Conservation (phyloP, 1,284 basidiomycete genomes). For the Cutaneotrichosporon sp. region DNA sequence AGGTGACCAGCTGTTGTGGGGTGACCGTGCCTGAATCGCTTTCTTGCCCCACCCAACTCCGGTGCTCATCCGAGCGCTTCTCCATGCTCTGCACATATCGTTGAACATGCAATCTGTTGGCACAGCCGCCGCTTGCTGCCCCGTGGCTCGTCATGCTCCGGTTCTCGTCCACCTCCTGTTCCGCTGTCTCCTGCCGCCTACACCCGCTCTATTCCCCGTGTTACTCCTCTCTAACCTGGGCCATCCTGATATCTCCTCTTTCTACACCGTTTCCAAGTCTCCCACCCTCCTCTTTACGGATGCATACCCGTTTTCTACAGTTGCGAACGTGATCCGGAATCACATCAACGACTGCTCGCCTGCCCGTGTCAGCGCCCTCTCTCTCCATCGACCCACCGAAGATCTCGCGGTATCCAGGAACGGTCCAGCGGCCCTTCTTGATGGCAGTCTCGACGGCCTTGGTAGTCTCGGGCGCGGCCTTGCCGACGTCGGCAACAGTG, state of each 20-base stretch:
- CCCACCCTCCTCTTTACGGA: neutral
- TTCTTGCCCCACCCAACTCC: no score
- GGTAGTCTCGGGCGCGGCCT: constrained; percentile 86
- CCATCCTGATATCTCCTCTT: neutral
- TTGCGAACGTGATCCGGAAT: neutral
- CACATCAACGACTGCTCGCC: constrained; percentile 59
- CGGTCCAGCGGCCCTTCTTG: constrained; percentile 98
- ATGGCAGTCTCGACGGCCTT: constrained; percentile 93
- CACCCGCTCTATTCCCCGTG: no score
- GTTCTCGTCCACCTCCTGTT: no score
- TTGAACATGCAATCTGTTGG: no score
- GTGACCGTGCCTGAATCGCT: no score
- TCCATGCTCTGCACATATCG: no score
- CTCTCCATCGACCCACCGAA: constrained; percentile 72
- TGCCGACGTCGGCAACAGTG: constrained; percentile 84
- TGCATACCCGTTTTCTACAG: constrained; percentile 8
- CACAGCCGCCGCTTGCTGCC: no score
- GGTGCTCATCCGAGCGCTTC: no score
- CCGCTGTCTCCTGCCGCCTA: no score
- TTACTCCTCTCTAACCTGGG: neutral
- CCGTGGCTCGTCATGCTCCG: no score
- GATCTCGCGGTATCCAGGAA: constrained; percentile 80
- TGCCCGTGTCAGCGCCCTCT: neutral
- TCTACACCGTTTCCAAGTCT: neutral
- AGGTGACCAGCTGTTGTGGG: no score